Conservation (phyloP, 805 yeast genomes). For the Nakazawaea laoshanensis region DNA sequence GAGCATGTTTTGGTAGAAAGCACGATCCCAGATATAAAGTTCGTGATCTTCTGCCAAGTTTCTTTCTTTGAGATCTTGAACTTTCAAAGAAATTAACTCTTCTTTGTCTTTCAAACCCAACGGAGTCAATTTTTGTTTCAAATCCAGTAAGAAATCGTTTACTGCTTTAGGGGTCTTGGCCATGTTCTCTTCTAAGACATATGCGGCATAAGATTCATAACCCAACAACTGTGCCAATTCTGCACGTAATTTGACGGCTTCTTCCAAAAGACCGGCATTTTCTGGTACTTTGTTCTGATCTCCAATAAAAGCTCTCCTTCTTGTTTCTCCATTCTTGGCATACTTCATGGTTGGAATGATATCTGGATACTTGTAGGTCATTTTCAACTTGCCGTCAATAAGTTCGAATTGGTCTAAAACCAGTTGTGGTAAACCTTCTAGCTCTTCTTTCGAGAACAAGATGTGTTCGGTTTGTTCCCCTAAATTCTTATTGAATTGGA, state of each 20-base stretch:
- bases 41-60: constrained; percentile 30
- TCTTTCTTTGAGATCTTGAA: constrained; percentile 36
- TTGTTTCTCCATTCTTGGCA: constrained; percentile 54
- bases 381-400: constrained; percentile 34
- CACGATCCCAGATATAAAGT: constrained; percentile 59
- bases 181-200: constrained; percentile 69
- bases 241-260: constrained; percentile 55
- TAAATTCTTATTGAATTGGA: constrained; percentile 54
- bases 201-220: constrained; percentile 61
- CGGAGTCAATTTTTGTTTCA: constrained; percentile 49
- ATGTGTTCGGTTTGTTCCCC: constrained; percentile 64
- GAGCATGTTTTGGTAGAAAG: constrained; percentile 56
- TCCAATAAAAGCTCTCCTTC: constrained; percentile 57
- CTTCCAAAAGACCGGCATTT: constrained; percentile 51
- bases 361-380: constrained; percentile 81
- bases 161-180: constrained; percentile 64
- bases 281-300: constrained; percentile 61
- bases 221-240: constrained; percentile 58
- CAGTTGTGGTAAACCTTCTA: constrained; percentile 67
- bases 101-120: constrained; percentile 49
- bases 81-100: constrained; percentile 41
- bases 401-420: constrained; percentile 50
- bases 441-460: constrained; percentile 52
- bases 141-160: constrained; percentile 50
- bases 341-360: constrained; percentile 68